These are phyloP conservation scores for Trichoderma citrinoviride DNA, from an alignment of 2,329 filamentous ascomycete species.

Conservation along the genomic window DNA sequence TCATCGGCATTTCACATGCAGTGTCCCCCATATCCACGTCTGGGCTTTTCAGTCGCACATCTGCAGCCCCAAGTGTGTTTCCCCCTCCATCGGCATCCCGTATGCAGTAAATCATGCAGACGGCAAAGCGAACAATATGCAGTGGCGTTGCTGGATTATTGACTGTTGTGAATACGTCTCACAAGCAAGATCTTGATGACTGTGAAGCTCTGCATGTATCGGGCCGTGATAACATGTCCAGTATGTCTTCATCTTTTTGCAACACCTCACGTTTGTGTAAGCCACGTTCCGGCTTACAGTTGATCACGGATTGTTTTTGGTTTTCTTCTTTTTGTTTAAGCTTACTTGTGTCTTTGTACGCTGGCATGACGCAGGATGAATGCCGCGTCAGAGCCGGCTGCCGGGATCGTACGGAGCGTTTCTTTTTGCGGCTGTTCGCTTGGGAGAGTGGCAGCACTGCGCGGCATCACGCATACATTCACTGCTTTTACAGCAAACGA, in stretches of 20 bases:
- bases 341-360: too few species aligned
- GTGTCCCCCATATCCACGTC: too few species aligned
- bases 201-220: not conserved
- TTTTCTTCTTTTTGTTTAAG: too few species aligned
- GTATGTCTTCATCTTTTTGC: not conserved
- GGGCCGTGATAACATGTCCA: not conserved
- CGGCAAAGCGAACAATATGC: rapidly evolving
- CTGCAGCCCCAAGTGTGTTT: not conserved
- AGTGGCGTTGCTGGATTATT: not conserved
- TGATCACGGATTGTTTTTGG: too few species aligned
- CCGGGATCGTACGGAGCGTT: not conserved
- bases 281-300: too few species aligned
- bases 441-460: not conserved
- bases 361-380: not conserved
- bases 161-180: not conserved
- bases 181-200: not conserved
- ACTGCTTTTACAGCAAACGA: not conserved
- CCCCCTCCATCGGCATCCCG: too few species aligned
- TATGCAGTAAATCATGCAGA: not conserved
- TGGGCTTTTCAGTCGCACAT: not conserved
- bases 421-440: not conserved
- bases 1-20: not conserved
- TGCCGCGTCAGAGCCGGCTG: not conserved
- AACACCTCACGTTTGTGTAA: too few species aligned
- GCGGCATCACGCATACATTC: not conserved